Evolutionary conservation across 2,329 filamentous ascomycete genomes (phyloP).

Genomic region (Fusarium caatingaense): DNA sequence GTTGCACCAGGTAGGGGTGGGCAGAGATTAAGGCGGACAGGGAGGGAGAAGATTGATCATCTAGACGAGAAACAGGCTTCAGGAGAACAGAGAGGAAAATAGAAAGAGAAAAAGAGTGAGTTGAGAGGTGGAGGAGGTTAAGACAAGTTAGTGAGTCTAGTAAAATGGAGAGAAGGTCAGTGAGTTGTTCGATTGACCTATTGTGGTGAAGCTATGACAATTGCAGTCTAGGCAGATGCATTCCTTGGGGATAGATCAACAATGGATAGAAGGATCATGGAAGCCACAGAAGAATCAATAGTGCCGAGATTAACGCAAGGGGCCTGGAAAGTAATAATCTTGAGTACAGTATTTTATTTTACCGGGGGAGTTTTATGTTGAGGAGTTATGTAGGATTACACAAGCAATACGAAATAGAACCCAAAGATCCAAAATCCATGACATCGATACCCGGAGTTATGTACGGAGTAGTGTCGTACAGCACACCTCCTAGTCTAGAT

Average conservation of each 20-base stretch:
- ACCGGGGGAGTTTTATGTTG: neutral
- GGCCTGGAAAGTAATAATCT: neutral
- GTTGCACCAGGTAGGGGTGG: slow-evolving; percentile 22
- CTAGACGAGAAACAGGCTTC: neutral
- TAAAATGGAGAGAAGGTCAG: slow-evolving; percentile 12
- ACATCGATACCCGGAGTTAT: slow-evolving; percentile 8
- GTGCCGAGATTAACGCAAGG: slow-evolving; percentile 26
- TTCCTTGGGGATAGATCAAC: slow-evolving; percentile 9
- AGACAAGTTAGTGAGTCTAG: neutral
- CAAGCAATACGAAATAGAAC: neutral
- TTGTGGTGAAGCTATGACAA: slow-evolving; percentile 25
- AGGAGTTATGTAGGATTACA: neutral
- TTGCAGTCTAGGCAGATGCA: slow-evolving; percentile 16
- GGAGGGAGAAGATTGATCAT: slow-evolving; percentile 13
- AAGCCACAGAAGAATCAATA: slow-evolving; percentile 19
- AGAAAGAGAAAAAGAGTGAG: neutral
- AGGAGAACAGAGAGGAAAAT: neutral
- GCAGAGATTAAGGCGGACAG: slow-evolving; percentile 13
- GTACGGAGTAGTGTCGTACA: neutral
- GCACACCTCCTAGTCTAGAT: neutral
- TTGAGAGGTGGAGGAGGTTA: slow-evolving; percentile 10
- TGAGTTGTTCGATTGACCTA: slow-evolving; percentile 3
- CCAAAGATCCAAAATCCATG: slow-evolving; percentile 1
- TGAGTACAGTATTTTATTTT: neutral
- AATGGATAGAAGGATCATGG: slow-evolving; percentile 29